Evolutionary conservation across 2,329 filamentous ascomycete species (phyloP).

Genomic region (Alternaria metachromatica): DNA sequence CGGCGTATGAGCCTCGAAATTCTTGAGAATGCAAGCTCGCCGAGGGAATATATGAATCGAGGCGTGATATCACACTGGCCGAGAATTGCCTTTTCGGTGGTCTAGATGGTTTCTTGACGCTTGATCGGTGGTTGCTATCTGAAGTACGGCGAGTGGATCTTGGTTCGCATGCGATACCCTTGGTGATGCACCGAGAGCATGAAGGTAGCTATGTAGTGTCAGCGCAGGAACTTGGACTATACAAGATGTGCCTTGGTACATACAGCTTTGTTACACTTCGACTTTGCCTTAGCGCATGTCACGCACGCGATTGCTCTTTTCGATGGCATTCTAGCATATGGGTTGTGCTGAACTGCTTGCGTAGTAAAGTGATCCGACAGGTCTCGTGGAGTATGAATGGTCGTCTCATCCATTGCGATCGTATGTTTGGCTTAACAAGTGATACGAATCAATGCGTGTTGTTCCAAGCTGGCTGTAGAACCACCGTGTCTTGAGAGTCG

Average conservation of each 20-base stretch:
- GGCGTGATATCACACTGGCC: slow-evolving; percentile 25
- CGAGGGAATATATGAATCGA: slow-evolving; percentile 27
- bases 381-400: slow-evolving; percentile 18
- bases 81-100: slow-evolving; percentile 35
- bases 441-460: background rate
- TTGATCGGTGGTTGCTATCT: slow-evolving; percentile 40
- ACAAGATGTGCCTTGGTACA: slow-evolving; percentile 14
- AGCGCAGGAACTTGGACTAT: background rate
- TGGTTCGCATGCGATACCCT: slow-evolving; percentile 46
- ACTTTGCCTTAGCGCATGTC: slow-evolving; percentile 49
- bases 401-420: slow-evolving; percentile 17
- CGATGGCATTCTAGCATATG: slow-evolving; percentile 41
- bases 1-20: slow-evolving; percentile 27
- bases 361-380: slow-evolving; percentile 15
- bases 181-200: slow-evolving; percentile 45
- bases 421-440: slow-evolving; percentile 20
- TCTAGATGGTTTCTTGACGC: slow-evolving; percentile 33
- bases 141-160: slow-evolving; percentile 48
- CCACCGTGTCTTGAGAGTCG: background rate
- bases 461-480: background rate
- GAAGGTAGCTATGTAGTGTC: slow-evolving; percentile 35
- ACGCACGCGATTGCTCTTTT: slow-evolving; percentile 49
- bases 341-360: slow-evolving; percentile 28
- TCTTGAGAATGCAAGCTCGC: slow-evolving; percentile 30
- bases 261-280: slow-evolving; percentile 48